phyloP scores from a whole-genome alignment of 2,329 filamentous ascomycete species.

The Aspergillus sp. region DNA sequence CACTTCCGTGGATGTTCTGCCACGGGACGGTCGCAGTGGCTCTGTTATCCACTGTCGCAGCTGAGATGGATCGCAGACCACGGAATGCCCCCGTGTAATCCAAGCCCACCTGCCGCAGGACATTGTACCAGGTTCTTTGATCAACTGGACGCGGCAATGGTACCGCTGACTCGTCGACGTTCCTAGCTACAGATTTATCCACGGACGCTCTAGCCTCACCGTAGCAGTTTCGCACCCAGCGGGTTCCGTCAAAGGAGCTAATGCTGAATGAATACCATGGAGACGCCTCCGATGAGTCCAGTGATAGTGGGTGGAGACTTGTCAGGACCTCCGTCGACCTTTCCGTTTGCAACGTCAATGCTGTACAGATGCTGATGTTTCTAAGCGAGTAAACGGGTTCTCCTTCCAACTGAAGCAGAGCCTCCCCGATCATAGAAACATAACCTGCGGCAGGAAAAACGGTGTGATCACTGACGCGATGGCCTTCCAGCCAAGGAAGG shows the following conservation, averaged over 20 bases:
- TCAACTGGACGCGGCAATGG: background rate
- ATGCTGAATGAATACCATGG: slow-evolving; percentile 15
- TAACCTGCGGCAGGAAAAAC: slow-evolving; percentile 9
- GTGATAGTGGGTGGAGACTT: background rate
- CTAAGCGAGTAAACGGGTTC: background rate
- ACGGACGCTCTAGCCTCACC: slow-evolving; percentile 7
- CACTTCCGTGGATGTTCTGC: background rate
- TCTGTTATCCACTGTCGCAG: slow-evolving; percentile 5
- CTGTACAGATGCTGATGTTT: background rate
- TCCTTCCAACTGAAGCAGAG: slow-evolving; percentile 6
- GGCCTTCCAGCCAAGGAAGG: background rate
- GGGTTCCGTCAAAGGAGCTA: slow-evolving; percentile 1
- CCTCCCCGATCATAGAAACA: slow-evolving; percentile 7
- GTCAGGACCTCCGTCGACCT: background rate
- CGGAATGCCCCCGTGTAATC: slow-evolving; percentile 10
- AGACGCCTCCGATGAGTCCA: background rate
- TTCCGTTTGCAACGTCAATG: background rate
- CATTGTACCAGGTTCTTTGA: slow-evolving; percentile 4
- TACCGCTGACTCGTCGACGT: too few relatives aligned
- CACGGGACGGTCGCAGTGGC: background rate
- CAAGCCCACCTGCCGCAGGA: slow-evolving; percentile 5
- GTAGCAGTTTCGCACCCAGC: slow-evolving; percentile 11
- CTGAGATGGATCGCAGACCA: slow-evolving; percentile 9
- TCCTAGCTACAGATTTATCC: background rate
- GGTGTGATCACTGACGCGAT: background rate